These are phyloP conservation scores for Daldinia sp. DNA, from an alignment of 2,329 filamentous ascomycete species.

Conservation along the genomic window DNA sequence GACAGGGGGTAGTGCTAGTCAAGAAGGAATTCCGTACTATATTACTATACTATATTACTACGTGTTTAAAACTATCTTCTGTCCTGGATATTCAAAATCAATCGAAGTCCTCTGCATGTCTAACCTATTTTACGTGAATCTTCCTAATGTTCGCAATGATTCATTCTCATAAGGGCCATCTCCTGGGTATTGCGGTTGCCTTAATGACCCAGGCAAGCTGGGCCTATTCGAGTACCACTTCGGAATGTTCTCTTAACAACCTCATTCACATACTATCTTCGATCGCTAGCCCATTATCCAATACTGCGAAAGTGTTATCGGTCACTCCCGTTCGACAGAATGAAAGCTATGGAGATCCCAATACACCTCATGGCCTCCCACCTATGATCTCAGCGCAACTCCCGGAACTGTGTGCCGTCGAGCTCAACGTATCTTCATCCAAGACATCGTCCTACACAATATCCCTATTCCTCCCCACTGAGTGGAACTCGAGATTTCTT, in stretches of 20 bases:
- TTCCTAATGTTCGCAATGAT: background rate
- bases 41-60: too few species aligned
- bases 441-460: slow-evolving; percentile 50
- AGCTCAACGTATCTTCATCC: slow-evolving; percentile 49
- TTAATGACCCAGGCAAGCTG: slow-evolving; percentile 1
- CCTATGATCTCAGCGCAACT: slow-evolving; percentile 46
- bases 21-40: too few species aligned
- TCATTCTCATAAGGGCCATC: background rate
- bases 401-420: slow-evolving; percentile 52
- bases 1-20: too few species aligned
- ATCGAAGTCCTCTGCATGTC: too few species aligned
- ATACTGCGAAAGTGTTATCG: slow-evolving; percentile 19
- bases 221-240: background rate
- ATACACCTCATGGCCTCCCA: slow-evolving; percentile 40
- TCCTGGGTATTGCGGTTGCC: background rate
- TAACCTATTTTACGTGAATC: background rate
- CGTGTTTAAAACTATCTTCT: too few species aligned
- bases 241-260: slow-evolving; percentile 20
- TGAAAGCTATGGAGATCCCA: slow-evolving; percentile 22
- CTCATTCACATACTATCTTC: slow-evolving; percentile 13
- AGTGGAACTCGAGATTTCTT: slow-evolving; percentile 52
- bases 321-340: slow-evolving; percentile 14
- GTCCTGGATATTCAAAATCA: too few species aligned
- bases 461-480: slow-evolving; percentile 51
- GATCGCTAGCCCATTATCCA: slow-evolving; percentile 11